Base-by-base conservation (phyloP, 1,139 yeast genomes). In the Taphrina wiesneri region DNA sequence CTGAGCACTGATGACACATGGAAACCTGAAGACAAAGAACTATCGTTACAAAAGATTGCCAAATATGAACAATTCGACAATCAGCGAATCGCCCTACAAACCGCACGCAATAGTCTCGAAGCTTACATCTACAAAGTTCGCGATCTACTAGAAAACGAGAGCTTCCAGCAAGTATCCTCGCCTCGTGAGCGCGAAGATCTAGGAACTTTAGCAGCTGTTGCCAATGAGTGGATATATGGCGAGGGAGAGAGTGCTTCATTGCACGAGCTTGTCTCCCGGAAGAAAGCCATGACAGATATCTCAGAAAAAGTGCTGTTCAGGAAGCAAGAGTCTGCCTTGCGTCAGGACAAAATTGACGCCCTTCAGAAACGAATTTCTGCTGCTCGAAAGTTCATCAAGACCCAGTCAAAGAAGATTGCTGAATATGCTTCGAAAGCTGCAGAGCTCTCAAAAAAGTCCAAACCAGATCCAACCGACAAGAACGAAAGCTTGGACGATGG, bases 191-290 rank as follows among this genome's bases (percentile, higher is more conserved):
- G 70, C 7, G 52, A 56, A 32, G 17, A 56, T 19, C 53, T 68
- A 21, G 28, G 63, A 39, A 39, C 53, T 13, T 43, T 43, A 26
- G 68, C 70, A 9, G 62, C 60, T 39, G 61, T 54, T 5, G 72
- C 70, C 13, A 63, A 88, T 63, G 95, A 88, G 69, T 90, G 96
- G 96, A 78, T 90, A 45, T 96, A 90, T 65, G 85, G 83, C 70
- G 92, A 86, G 25, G 83, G 90, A 65, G 88, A 85, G 66, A 79
- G 78, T 34, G 83, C 90, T 0, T 70, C 80, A 0, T 68, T 81
- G 49, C 78, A 78, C n/a, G 82, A 78, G 9, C 74, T 84, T 52
- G 72, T 75, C 56, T 66, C 71, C 45, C 76, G 79, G 53, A 74
- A 78, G 67, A 75, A 78, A 0, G 73, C 71, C 13, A 70, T 76